Percentiles rank a stretch among this genome's conserved stretches.
phyloP scores from a whole-genome alignment of 495 filamentous ascomycete species.

The Penicillium waksmanii region DNA sequence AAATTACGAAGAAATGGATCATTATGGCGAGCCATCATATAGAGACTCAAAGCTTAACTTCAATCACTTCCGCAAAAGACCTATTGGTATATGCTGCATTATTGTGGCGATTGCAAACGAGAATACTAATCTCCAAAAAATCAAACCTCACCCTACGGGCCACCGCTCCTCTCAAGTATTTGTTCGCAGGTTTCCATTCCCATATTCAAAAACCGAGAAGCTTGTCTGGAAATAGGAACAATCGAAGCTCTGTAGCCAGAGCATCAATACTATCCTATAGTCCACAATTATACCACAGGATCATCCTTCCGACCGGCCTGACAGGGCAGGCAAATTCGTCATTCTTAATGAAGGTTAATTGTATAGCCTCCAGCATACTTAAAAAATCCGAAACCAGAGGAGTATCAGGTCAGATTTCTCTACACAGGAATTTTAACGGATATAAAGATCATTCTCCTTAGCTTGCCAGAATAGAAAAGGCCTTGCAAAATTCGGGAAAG shows the following conservation, averaged over 20 bases:
- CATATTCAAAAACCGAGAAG: constrained; percentile 18
- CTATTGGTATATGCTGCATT: background rate
- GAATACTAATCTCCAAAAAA: background rate
- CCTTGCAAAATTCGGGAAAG: constrained; percentile 4
- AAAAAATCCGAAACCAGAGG: no score
- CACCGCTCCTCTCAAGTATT: background rate
- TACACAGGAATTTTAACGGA: no score
- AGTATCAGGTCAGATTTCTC: no score
- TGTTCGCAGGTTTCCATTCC: constrained; percentile 4
- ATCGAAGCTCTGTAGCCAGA: constrained; percentile 17
- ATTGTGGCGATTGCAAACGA: no score
- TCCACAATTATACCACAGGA: background rate
- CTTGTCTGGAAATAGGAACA: constrained; percentile 19
- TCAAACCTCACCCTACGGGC: background rate
- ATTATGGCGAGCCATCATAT: background rate
- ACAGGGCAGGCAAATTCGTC: no score
- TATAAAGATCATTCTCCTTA: no score
- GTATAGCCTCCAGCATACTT: no score
- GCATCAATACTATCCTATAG: constrained; percentile 9
- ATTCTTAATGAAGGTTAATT: no score
- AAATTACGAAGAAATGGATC: background rate
- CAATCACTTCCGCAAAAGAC: background rate
- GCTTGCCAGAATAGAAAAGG: no score
- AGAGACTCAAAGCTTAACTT: background rate
- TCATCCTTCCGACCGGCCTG: no score